Conservation (phyloP, 2,329 filamentous ascomycete genomes). For the Fusarium concolor region DNA sequence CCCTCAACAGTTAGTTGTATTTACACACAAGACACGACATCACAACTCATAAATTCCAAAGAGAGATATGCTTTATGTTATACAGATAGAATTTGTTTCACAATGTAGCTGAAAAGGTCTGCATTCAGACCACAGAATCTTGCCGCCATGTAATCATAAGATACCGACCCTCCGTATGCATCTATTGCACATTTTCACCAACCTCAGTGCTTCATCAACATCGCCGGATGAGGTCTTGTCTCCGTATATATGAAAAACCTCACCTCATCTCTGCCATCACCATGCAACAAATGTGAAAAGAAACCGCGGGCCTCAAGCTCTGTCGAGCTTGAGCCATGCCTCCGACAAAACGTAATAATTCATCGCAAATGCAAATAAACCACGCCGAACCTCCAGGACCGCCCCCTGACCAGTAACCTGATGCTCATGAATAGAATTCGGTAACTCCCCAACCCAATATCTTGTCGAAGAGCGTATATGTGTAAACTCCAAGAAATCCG, state of each 20-base stretch:
- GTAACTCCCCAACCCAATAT: slow-evolving; percentile 40
- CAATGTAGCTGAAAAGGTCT: slow-evolving; percentile 1
- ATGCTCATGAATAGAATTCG: slow-evolving; percentile 41
- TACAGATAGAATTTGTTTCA: not conserved
- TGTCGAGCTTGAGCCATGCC: not conserved
- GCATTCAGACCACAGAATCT: slow-evolving; percentile 17
- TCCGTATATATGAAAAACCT: slow-evolving; percentile 7
- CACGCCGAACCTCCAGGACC: slow-evolving; percentile 38
- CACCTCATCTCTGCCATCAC: not conserved
- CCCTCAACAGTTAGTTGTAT: not conserved
- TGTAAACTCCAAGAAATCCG: slow-evolving; percentile 43
- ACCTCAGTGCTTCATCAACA: slow-evolving; percentile 6
- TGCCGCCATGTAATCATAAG: slow-evolving; percentile 27
- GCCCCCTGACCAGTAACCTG: slow-evolving; percentile 39
- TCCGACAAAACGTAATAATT: slow-evolving; percentile 12
- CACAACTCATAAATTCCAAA: no score
- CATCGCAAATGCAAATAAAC: slow-evolving; percentile 39
- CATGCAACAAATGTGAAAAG: slow-evolving; percentile 10
- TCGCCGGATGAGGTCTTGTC: slow-evolving; percentile 3
- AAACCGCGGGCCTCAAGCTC: slow-evolving; percentile 1
- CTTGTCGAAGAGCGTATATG: slow-evolving; percentile 42
- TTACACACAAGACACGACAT: not conserved
- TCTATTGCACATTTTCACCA: slow-evolving; percentile 28
- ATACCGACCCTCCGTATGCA: slow-evolving; percentile 30
- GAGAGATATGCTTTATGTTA: not conserved